phyloP scores from a whole-genome alignment of 441 rosid genomes.

The Breynia disticha region DNA sequence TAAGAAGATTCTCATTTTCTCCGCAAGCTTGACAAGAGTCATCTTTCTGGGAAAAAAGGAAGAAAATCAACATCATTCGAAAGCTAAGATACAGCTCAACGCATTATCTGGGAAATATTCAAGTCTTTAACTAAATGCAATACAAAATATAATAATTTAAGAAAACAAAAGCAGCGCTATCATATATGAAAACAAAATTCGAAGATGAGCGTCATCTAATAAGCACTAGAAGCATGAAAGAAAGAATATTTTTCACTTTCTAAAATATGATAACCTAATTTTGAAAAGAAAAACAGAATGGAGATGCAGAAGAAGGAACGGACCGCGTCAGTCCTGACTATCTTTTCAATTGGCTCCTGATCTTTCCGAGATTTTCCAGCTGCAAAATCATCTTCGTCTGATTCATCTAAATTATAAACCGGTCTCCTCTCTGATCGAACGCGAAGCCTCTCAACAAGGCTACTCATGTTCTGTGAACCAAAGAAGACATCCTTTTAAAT shows the following conservation, averaged over 20 bases:
- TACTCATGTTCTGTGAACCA: conserved; percentile 74
- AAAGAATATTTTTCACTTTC: background rate
- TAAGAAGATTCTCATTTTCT: conserved; percentile 53
- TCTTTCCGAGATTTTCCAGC: conserved; percentile 40
- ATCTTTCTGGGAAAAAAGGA: conserved; percentile 57
- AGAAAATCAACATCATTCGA: background rate
- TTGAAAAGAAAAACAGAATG: background rate
- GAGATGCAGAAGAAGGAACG: conserved; percentile 27
- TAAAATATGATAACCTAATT: conserved; percentile 4
- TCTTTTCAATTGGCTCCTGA: conserved; percentile 54
- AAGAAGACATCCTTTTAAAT: background rate
- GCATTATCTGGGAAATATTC: background rate
- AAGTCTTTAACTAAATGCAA: background rate
- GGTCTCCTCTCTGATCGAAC: conserved; percentile 82
- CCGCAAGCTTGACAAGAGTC: conserved; percentile 92
- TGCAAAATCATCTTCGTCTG: conserved; percentile 83
- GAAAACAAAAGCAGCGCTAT: too few relatives aligned
- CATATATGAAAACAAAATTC: too few relatives aligned
- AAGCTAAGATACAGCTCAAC: background rate
- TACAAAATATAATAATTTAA: background rate
- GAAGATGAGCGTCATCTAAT: too few relatives aligned
- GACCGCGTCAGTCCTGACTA: conserved; percentile 77
- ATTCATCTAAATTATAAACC: conserved; percentile 73
- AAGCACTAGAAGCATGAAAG: background rate
- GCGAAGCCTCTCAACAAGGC: conserved; percentile 98